Percentiles rank a stretch among this genome's conserved stretches.
These are phyloP conservation scores for Solanum lycopersicoides DNA, from an alignment of 257 asterid genomes.

Conservation along the genomic window DNA sequence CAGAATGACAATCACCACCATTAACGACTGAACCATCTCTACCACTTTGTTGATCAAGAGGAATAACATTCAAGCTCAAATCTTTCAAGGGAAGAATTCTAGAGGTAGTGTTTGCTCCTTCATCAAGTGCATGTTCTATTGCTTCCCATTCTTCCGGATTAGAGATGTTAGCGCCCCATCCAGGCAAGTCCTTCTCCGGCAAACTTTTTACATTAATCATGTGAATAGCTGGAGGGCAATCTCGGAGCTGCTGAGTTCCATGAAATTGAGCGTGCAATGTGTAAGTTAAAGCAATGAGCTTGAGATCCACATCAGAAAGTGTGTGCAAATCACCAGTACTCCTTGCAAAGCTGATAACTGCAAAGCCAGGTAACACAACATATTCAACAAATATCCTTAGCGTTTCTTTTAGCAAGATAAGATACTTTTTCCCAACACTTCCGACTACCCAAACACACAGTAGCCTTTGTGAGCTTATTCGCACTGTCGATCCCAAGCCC, in stretches of 20 bases:
- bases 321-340: conserved; percentile 98
- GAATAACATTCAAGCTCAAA: conserved; percentile 34
- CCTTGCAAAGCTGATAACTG: conserved; percentile 85
- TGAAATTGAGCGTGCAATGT: conserved; percentile 76
- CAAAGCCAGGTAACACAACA: not conserved
- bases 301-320: conserved; percentile 95
- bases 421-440: not conserved
- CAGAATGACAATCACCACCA: conserved; percentile 30
- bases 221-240: conserved; percentile 74
- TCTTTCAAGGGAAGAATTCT: conserved; percentile 72
- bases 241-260: conserved; percentile 76
- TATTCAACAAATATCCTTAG: not conserved
- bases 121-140: conserved; percentile 50
- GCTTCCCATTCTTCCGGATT: conserved; percentile 98
- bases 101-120: conserved; percentile 35
- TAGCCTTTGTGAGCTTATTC: not conserved
- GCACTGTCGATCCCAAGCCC: not conserved
- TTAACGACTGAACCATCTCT: conserved; percentile 30
- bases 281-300: conserved; percentile 87
- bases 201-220: conserved; percentile 74
- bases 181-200: conserved; percentile 94
- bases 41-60: conserved; percentile 26
- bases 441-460: not conserved
- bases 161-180: conserved; percentile 97
- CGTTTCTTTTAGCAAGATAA: not conserved